These are phyloP conservation scores for Oryza meridionalis DNA, from an alignment of 176 grass and related monocot genomes.

Conservation along the genomic window DNA sequence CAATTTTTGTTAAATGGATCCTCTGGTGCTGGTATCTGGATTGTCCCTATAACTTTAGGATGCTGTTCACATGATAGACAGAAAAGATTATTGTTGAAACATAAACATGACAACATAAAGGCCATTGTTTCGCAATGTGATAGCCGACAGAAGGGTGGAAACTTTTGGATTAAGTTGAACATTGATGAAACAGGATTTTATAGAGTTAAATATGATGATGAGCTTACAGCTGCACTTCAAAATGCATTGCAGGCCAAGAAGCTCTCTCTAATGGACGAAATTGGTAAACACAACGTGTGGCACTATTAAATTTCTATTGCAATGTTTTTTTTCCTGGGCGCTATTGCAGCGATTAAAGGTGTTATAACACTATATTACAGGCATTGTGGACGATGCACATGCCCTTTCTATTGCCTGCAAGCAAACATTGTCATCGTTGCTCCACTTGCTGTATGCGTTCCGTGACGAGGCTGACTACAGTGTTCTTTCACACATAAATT, in stretches of 20 bases:
- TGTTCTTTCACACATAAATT: slow-evolving; percentile 71
- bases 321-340: neutral
- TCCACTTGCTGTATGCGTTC: slow-evolving; percentile 74
- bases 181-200: slow-evolving; percentile 87
- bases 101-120: slow-evolving; percentile 60
- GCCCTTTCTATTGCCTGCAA: slow-evolving; percentile 72
- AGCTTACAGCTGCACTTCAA: slow-evolving; percentile 68
- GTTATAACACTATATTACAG: slow-evolving; percentile 52
- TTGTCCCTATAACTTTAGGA: slow-evolving; percentile 70
- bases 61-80: slow-evolving; percentile 59
- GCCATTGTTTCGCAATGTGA: slow-evolving; percentile 44
- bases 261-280: slow-evolving; percentile 76
- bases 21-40: slow-evolving; percentile 65
- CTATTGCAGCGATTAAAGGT: slow-evolving; percentile 18
- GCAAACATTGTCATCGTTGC: slow-evolving; percentile 69
- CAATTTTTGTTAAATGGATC: slow-evolving; percentile 86
- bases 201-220: slow-evolving; percentile 80
- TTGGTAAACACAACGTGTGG: slow-evolving; percentile 57
- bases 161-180: slow-evolving; percentile 89
- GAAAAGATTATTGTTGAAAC: slow-evolving; percentile 67
- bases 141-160: slow-evolving; percentile 36
- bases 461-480: slow-evolving; percentile 63
- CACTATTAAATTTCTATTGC: slow-evolving; percentile 20
- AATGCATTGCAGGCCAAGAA: slow-evolving; percentile 69
- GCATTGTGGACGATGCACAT: slow-evolving; percentile 73